A percentile compares a stretch with the other conserved stretches of the same genome.
phyloP scores from a whole-genome alignment of 2,329 filamentous ascomycete species.

The Thelonectria blattea region DNA sequence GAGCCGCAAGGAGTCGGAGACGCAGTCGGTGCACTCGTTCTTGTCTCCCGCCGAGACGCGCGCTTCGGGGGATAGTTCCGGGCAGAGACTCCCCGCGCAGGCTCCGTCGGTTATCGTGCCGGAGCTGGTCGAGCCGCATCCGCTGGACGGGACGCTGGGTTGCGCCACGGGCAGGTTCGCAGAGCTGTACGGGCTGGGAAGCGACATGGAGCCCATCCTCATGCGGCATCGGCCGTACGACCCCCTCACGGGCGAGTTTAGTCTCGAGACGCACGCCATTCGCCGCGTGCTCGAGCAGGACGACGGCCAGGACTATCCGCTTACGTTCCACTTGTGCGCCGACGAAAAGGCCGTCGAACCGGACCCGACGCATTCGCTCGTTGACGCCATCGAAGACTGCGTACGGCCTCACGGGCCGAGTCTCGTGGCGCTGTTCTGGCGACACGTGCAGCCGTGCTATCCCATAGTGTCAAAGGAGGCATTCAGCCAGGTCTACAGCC shows the following conservation, averaged over 20 bases:
- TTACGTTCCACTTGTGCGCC: conserved; percentile 43
- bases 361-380: conserved; percentile 33
- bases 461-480: conserved; percentile 60
- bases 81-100: conserved; percentile 11
- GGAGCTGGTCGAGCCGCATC: conserved; percentile 20
- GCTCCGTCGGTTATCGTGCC: conserved; percentile 28
- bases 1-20: conserved; percentile 31
- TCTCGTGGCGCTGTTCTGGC: conserved; percentile 67
- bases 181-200: conserved; percentile 43
- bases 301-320: conserved; percentile 40
- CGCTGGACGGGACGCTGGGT: conserved; percentile 35
- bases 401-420: conserved; percentile 64
- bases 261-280: conserved; percentile 67
- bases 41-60: conserved; percentile 37
- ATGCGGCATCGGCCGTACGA: conserved; percentile 58
- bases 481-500: conserved; percentile 58
- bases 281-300: conserved; percentile 60
- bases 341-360: conserved; percentile 40
- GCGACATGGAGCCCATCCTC: conserved; percentile 44
- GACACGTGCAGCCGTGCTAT: conserved; percentile 60
- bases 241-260: conserved; percentile 43
- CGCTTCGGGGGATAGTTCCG: conserved; percentile 32
- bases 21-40: conserved; percentile 34
- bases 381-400: conserved; percentile 59
- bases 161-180: conserved; percentile 36